Evolutionary conservation across 2,329 filamentous ascomycete genomes (phyloP).

Genomic region (Botryotinia convoluta): DNA sequence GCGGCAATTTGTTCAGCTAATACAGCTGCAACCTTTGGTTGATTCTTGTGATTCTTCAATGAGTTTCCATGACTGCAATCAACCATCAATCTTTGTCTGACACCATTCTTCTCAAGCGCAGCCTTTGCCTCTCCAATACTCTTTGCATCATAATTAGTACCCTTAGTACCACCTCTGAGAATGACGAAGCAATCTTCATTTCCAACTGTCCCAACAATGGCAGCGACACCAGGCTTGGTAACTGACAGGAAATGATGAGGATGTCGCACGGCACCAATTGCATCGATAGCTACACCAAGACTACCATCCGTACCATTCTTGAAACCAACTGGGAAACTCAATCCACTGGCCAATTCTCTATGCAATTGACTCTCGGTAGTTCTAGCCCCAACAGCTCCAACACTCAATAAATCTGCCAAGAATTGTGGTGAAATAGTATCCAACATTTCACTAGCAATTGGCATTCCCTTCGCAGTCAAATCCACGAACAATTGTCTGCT

Average conservation of each 20-base stretch:
- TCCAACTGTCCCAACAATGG: slow-evolving; percentile 89
- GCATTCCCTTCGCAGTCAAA: slow-evolving; percentile 88
- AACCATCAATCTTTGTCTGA: slow-evolving; percentile 83
- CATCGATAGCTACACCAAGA: slow-evolving; percentile 86
- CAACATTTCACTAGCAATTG: slow-evolving; percentile 94
- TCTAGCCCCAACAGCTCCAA: slow-evolving; percentile 91
- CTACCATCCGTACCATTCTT: slow-evolving; percentile 98
- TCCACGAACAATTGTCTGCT: slow-evolving; percentile 91
- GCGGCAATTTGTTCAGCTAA: slow-evolving; percentile 80
- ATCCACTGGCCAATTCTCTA: slow-evolving; percentile 86
- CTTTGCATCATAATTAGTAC: slow-evolving; percentile 87
- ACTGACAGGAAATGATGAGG: slow-evolving; percentile 97
- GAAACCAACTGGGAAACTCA: slow-evolving; percentile 98
- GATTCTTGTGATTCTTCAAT: slow-evolving; percentile 93
- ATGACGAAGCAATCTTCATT: slow-evolving; percentile 99
- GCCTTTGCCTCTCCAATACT: slow-evolving; percentile 83
- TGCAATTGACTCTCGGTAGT: slow-evolving; percentile 97
- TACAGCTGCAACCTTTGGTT: slow-evolving; percentile 83
- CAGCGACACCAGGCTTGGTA: slow-evolving; percentile 91
- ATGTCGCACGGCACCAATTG: slow-evolving; percentile 87
- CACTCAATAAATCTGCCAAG: slow-evolving; percentile 84
- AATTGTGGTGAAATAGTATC: slow-evolving; percentile 98
- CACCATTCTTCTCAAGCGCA: slow-evolving; percentile 69
- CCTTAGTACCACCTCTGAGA: slow-evolving; percentile 84
- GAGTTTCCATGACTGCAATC: slow-evolving; percentile 98